These are phyloP conservation scores for Penicillium expansum DNA, from an alignment of 2,329 filamentous ascomycete genomes.

Conservation along the genomic window DNA sequence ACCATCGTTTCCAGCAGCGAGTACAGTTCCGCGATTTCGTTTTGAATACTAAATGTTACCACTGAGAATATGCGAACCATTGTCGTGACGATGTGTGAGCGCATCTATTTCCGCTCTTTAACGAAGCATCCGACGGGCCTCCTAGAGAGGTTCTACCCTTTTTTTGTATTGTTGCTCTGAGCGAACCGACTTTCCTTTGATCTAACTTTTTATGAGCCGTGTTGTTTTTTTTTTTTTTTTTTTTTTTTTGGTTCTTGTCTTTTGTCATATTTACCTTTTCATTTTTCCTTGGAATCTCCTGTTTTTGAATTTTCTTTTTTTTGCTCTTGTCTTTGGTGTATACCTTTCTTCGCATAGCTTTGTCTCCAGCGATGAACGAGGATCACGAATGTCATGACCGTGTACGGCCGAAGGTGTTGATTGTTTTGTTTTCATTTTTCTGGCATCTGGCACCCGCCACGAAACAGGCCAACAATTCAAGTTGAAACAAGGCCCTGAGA, in stretches of 20 bases:
- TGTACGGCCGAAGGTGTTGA: conserved; percentile 35
- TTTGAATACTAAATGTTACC: conserved; percentile 14
- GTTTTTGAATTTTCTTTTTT: conserved; percentile 16
- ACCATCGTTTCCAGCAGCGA: conserved; percentile 23
- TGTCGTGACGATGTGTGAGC: conserved; percentile 26
- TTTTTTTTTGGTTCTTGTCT: conserved; percentile 2
- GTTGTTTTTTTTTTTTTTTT: conserved; percentile 1
- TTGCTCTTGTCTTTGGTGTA: conserved; percentile 30
- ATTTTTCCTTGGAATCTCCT: conserved; percentile 24
- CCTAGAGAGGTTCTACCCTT: conserved; percentile 14
- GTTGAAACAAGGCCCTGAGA: neutral
- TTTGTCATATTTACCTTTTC: conserved; percentile 32
- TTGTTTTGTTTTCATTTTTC: conserved; percentile 18
- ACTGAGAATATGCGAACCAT: conserved; percentile 28
- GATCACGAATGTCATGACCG: conserved; percentile 44
- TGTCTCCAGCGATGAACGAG: conserved; percentile 40
- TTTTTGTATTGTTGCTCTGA: conserved; percentile 16
- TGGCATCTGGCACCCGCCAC: conserved; percentile 7
- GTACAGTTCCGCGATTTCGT: conserved; percentile 16
- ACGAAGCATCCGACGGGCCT: conserved; percentile 12
- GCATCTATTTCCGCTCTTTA: conserved; percentile 18
- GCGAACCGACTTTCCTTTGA: conserved; percentile 23
- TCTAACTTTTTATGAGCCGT: conserved; percentile 22
- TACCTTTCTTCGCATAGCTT: conserved; percentile 39
- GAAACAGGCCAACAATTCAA: conserved; percentile 6